Base-by-base conservation (phyloP, 78 protist genomes). In the Dictyostelium intermedium region DNA sequence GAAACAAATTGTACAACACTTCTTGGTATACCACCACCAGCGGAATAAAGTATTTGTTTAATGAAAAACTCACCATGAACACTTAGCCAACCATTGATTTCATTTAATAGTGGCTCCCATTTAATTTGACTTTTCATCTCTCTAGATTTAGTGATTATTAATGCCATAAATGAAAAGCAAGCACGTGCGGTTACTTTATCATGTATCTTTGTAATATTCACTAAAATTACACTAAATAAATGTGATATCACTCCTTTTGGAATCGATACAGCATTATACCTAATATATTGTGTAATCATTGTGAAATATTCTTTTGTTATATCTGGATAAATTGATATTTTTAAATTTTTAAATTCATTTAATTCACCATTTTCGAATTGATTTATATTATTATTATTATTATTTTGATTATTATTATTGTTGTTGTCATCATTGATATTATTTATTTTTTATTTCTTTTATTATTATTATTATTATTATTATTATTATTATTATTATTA, bases 11-110 rank as follows among this genome's bases (percentile, higher is more conserved):
- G 47, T 1, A 60, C 20, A 14, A 81, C 35, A 16, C 81, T 37
- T 43, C 91, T 53, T 35, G 84, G 85, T 23, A 74, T 35, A 18
- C 92, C 84, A 23, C 92, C 92, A 43, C 92, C 92, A n/a, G 81
- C 66, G 2, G 85, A 63, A 27, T 37, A 78, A 9, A 87, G 41
- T 5, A 87, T 41, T 27, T 87, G 92, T 41, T 45, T 56, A 20
- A 87, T 63, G 2, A 87, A 25, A 10, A 27, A n/a, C 37, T 87
- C 92, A 13, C 84, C 85, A 78, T 87, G 74, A 56, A 56, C 72
- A 10, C 20, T 27, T 3, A 87, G 27, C 16, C 80, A 41, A 20
- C n/a, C 30, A 41, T 87, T 73, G 5, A 87, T 23, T 50, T 87
- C 85, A 7, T 27, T 20, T 10, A 60, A 53, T 14, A 87, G 32